Evolutionary conservation across 352 stramenopile genomes (phyloP), one percentile per base, ranked within the genome.

Genomic region (Phytophthora pinifolia): DNA sequence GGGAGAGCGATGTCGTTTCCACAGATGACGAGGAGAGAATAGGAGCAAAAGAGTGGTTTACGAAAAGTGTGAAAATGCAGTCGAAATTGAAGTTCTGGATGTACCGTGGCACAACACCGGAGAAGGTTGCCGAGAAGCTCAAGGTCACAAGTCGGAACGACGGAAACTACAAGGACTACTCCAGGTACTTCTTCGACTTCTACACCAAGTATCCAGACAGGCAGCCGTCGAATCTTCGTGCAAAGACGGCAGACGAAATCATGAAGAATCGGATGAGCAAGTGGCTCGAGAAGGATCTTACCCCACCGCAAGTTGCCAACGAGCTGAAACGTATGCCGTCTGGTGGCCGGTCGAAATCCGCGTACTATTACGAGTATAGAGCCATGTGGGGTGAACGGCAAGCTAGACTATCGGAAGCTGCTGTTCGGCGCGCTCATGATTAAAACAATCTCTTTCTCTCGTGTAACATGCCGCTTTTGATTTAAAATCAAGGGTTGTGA

Each of bases 81-180:
- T 2, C 41, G 0, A 62, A 49, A 27, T 47, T 47, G 29, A 62
- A 56, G 14, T 31, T 33, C n/a, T 62, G 58, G 51, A 25, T 66
- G 9, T 20, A 13, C 12, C 32, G 45, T 3, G 44, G 18, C 9
- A 49, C 3, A 37, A 38, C 46, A 22, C 50, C 58, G 8, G 51
- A 55, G 9, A 15, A 49, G 10, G 33, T 53, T 14, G 15, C 49
- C 9, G 20, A 66, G 32, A 62, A 62, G 15, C 27, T 66, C 2
- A 46, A 62, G 9, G 29, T 66, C 27, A 5, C 17, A 9, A 47
- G 22, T n/a, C 29, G 22, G 3, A 46, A 38, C 18, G 52, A 62
- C 34, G 29, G 47, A 9, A 62, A 66, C 44, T 62, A 57, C 46
- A 62, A 57, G 37, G 62, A 66, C 25, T 66, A 61, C 18, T 55